phyloP scores from a whole-genome alignment of 2,329 filamentous ascomycete genomes.

The Trichoderma arundinaceum region DNA sequence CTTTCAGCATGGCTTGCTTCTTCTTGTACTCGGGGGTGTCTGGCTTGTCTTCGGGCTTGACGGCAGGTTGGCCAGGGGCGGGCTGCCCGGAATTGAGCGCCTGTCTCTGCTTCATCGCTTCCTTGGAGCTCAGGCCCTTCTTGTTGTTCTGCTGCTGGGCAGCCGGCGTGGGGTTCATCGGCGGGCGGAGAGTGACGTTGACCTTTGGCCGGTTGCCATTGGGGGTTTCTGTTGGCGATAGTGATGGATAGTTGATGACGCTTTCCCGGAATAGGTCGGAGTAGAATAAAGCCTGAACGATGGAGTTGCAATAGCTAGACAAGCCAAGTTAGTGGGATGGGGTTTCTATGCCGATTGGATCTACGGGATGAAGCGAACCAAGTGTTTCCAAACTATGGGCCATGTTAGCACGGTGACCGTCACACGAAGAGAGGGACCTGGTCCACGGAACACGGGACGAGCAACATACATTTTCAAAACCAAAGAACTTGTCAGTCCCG shows the following conservation, averaged over 20 bases:
- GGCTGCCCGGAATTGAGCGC: slow-evolving; percentile 60
- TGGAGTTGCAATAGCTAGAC: slow-evolving; percentile 93
- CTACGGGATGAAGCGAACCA: slow-evolving; percentile 66
- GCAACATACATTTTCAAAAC: slow-evolving; percentile 88
- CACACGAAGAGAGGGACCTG: slow-evolving; percentile 17
- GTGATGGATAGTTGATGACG: slow-evolving; percentile 86
- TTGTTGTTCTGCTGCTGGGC: slow-evolving; percentile 52
- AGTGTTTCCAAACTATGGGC: slow-evolving; percentile 86
- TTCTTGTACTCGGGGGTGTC: slow-evolving; percentile 98
- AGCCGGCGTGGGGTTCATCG: slow-evolving; percentile 55
- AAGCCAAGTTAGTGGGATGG: slow-evolving; percentile 3
- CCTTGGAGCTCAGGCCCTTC: slow-evolving; percentile 60
- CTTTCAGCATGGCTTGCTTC: slow-evolving; percentile 87
- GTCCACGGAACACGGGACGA: slow-evolving; percentile 11
- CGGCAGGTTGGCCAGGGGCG: slow-evolving; percentile 58
- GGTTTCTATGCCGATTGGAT: neutral
- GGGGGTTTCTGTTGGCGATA: slow-evolving; percentile 71
- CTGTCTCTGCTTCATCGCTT: slow-evolving; percentile 62
- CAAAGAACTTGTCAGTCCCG: slow-evolving; percentile 97
- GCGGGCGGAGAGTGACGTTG: slow-evolving; percentile 65
- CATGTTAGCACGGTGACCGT: slow-evolving; percentile 45
- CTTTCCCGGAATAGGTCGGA: slow-evolving; percentile 92
- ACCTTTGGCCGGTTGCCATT: slow-evolving; percentile 63
- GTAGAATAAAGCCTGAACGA: slow-evolving; percentile 96
- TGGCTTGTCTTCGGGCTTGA: slow-evolving; percentile 85